Conservation (phyloP, 2,329 filamentous ascomycete species). For the Beauveria sp. region DNA sequence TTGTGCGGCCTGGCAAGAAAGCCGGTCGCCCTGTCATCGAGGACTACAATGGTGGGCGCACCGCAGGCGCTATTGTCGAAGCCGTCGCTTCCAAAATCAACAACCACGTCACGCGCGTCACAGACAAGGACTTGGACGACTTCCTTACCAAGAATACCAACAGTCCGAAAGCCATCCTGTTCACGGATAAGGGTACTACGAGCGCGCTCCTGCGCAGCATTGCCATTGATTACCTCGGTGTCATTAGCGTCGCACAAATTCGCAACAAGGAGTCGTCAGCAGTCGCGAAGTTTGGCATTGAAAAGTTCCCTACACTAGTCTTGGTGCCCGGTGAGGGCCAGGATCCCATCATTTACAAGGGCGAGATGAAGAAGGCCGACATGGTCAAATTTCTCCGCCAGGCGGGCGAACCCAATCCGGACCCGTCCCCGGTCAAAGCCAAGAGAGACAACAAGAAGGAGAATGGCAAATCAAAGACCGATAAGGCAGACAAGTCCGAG, state of each 20-base stretch:
- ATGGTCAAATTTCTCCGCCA: conserved; percentile 80
- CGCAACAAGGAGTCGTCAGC: conserved; percentile 69
- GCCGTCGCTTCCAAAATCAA: conserved; percentile 81
- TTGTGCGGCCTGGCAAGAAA: conserved; percentile 79
- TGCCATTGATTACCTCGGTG: conserved; percentile 83
- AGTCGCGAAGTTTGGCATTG: conserved; percentile 66
- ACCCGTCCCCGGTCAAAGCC: conserved; percentile 44
- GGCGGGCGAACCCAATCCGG: conserved; percentile 69
- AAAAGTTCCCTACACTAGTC: conserved; percentile 71
- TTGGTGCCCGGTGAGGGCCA: conserved; percentile 66
- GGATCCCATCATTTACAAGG: conserved; percentile 66
- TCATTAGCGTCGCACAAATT: conserved; percentile 73
- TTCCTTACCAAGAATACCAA: conserved; percentile 65
- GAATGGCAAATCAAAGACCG: conserved; percentile 32
- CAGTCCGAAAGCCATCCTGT: conserved; percentile 77
- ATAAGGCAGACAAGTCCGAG: conserved; percentile 32
- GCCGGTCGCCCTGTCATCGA: conserved; percentile 68
- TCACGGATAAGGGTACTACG: conserved; percentile 86
- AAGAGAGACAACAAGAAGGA: conserved; percentile 31
- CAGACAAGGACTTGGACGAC: conserved; percentile 67
- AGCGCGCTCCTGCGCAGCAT: conserved; percentile 75
- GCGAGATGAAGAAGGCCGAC: conserved; percentile 75
- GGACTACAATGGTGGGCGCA: conserved; percentile 80
- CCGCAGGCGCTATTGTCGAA: conserved; percentile 80
- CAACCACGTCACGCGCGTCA: conserved; percentile 78